Evolutionary conservation across 2,329 filamentous ascomycete genomes (phyloP).

Genomic region (Fusarium sp.): DNA sequence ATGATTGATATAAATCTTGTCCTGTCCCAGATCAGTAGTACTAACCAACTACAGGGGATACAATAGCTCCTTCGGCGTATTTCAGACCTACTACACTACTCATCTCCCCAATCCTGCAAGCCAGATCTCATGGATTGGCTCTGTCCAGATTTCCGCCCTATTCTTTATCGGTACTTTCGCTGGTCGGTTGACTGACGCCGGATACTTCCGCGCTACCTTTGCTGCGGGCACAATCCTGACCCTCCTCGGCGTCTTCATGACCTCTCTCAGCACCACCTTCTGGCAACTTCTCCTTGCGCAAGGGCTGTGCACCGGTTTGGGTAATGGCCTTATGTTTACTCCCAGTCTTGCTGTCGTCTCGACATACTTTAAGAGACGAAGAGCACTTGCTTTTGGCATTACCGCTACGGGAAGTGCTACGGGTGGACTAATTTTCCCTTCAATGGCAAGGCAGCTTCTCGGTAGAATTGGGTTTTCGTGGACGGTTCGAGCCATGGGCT

Average conservation of each 20-base stretch:
- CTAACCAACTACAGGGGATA: slow-evolving; percentile 1
- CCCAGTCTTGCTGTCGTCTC: slow-evolving; percentile 70
- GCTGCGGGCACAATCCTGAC: slow-evolving; percentile 55
- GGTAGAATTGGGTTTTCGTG: slow-evolving; percentile 65
- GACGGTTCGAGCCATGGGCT: slow-evolving; percentile 63
- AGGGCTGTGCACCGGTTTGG: slow-evolving; percentile 62
- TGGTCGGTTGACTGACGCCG: slow-evolving; percentile 59
- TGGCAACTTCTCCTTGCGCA: slow-evolving; percentile 64
- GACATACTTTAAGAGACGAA: slow-evolving; percentile 69
- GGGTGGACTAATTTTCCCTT: slow-evolving; percentile 67
- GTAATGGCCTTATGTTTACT: slow-evolving; percentile 68
- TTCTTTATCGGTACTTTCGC: slow-evolving; percentile 57
- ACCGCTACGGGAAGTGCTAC: slow-evolving; percentile 68
- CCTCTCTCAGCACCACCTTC: slow-evolving; percentile 57
- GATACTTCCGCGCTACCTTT: slow-evolving; percentile 56
- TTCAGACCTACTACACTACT: slow-evolving; percentile 59
- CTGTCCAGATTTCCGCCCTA: slow-evolving; percentile 58
- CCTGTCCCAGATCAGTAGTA: background rate
- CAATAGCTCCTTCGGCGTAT: slow-evolving; percentile 40
- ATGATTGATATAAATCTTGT: background rate
- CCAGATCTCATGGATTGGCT: slow-evolving; percentile 60
- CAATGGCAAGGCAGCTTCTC: slow-evolving; percentile 58
- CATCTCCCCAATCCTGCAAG: slow-evolving; percentile 51
- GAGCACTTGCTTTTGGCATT: slow-evolving; percentile 69
- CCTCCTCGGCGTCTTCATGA: slow-evolving; percentile 60